These are phyloP conservation scores for Drechslerella coelobrocha DNA, from an alignment of 2,329 filamentous ascomycete species.

Conservation along the genomic window DNA sequence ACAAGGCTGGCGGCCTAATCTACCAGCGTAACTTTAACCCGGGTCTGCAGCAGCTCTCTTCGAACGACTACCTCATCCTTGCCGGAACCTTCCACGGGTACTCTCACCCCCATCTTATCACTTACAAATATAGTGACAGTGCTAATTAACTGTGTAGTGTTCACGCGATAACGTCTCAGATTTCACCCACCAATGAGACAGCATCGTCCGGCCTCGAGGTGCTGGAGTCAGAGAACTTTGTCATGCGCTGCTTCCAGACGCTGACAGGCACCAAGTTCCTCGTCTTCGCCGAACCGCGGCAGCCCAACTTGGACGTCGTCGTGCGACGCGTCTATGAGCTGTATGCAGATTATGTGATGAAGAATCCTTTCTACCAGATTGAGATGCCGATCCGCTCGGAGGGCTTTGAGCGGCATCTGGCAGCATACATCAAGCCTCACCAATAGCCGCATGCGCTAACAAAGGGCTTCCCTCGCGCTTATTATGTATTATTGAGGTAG, in stretches of 20 bases:
- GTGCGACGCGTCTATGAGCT: conserved; percentile 89
- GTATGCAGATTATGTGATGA: conserved; percentile 98
- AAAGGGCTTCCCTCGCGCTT: too few relatives aligned
- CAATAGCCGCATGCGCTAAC: conserved; percentile 59
- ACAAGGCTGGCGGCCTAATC: conserved; percentile 95
- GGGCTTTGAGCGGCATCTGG: conserved; percentile 86
- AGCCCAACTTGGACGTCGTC: conserved; percentile 83
- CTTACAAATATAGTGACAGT: conserved; percentile 31
- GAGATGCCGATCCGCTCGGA: conserved; percentile 98
- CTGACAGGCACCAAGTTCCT: conserved; percentile 89
- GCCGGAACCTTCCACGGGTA: conserved; percentile 97
- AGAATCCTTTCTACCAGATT: conserved; percentile 97
- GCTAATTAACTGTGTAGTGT: conserved; percentile 61
- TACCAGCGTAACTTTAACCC: conserved; percentile 95
- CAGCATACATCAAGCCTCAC: conserved; percentile 75
- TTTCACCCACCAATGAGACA: conserved; percentile 53
- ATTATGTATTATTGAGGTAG: too few relatives aligned
- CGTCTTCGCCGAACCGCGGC: conserved; percentile 88
- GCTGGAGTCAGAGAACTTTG: conserved; percentile 91
- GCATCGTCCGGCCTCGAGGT: conserved; percentile 83
- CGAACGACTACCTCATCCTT: conserved; percentile 95
- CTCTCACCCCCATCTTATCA: conserved; percentile 57
- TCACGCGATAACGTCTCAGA: conserved; percentile 71
- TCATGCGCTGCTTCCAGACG: conserved; percentile 94
- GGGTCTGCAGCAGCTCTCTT: conserved; percentile 83